Conservation (phyloP, 148 eudicot genomes). For the Polygonum maritimum region DNA sequence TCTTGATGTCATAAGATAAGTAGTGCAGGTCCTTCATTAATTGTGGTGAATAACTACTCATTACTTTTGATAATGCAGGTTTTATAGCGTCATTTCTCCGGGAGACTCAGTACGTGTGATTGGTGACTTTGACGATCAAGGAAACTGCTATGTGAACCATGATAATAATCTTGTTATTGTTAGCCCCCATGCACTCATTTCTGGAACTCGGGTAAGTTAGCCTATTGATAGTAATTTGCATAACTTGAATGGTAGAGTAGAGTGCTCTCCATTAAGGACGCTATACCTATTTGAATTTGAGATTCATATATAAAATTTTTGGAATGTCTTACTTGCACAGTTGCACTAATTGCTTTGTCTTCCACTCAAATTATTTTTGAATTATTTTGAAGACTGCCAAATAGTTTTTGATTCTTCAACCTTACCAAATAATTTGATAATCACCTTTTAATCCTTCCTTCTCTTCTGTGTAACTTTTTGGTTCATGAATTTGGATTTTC, state of each 20-base stretch:
- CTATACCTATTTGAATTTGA: neutral
- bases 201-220: conserved; percentile 81
- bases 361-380: neutral
- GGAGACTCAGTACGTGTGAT: conserved; percentile 82
- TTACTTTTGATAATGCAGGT: conserved; percentile 35
- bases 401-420: neutral
- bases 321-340: neutral
- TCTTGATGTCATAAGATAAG: neutral
- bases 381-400: neutral
- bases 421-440: neutral
- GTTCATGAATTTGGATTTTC: neutral
- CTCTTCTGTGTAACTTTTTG: neutral
- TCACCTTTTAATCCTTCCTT: neutral
- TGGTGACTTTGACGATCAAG: conserved; percentile 67
- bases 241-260: neutral
- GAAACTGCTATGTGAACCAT: conserved; percentile 66
- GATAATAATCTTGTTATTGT: conserved; percentile 70
- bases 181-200: conserved; percentile 75
- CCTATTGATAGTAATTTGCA: neutral
- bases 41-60: neutral
- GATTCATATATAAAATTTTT: neutral
- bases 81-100: conserved; percentile 69
- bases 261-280: neutral
- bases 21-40: neutral
- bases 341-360: neutral